Conservation (phyloP, 2,329 filamentous ascomycete species). For the Bisporella sp. region DNA sequence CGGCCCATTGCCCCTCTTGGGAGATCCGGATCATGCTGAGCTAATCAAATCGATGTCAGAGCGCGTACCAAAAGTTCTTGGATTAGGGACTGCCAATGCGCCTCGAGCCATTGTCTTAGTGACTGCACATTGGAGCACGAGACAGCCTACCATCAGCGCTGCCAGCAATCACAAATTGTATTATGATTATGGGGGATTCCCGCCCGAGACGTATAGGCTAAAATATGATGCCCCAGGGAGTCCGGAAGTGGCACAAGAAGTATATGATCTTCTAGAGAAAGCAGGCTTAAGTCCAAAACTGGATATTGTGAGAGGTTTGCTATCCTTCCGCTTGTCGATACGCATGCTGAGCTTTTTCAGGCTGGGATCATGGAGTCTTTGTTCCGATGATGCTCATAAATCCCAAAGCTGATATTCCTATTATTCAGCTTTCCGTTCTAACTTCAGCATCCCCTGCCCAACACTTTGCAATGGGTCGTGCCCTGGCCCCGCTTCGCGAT, state of each 20-base stretch:
- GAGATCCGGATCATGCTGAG: conserved; percentile 43
- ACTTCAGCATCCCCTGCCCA: conserved; percentile 54
- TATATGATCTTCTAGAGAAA: conserved; percentile 37
- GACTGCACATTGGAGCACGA: conserved; percentile 65
- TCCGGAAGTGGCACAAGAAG: conserved; percentile 43
- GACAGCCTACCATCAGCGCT: conserved; percentile 48
- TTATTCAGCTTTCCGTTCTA: conserved; percentile 63
- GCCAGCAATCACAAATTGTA: conserved; percentile 38
- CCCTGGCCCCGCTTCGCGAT: conserved; percentile 58
- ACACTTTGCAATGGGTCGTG: conserved; percentile 62
- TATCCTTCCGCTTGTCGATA: background rate
- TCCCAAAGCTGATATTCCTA: conserved; percentile 40
- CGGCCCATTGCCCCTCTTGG: conserved; percentile 51
- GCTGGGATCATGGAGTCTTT: conserved; percentile 63
- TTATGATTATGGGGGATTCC: conserved; percentile 56
- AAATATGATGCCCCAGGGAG: conserved; percentile 50
- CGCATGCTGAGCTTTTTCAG: conserved; percentile 3
- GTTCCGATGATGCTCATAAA: conserved; percentile 19
- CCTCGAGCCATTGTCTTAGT: conserved; percentile 70
- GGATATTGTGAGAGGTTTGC: conserved; percentile 17
- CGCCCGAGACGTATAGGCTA: conserved; percentile 45
- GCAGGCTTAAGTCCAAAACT: conserved; percentile 32
- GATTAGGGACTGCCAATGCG: conserved; percentile 42
- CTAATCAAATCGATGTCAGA: conserved; percentile 46
- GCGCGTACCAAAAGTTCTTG: conserved; percentile 47